Evolutionary conservation across 305 asterid genomes (phyloP).

Genomic region (Rubia tinctorum): DNA sequence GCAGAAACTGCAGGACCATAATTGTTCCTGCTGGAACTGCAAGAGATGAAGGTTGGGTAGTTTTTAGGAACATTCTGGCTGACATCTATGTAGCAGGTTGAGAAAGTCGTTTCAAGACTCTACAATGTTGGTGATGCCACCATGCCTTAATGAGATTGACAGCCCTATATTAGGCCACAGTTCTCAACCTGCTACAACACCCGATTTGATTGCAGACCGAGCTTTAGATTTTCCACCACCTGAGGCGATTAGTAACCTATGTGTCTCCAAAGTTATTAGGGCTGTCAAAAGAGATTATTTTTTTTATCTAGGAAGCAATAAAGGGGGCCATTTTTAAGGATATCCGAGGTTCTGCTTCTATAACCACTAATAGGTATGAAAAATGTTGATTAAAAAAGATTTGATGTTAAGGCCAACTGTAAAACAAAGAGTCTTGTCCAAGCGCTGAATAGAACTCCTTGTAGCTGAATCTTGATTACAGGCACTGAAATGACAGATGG

Average conservation of each 20-base stretch:
- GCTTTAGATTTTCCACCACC: constrained; percentile 66
- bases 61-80: constrained; percentile 84
- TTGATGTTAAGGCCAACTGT: too few relatives aligned
- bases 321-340: constrained; percentile 90
- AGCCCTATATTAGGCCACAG: constrained; percentile 87
- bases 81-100: constrained; percentile 86
- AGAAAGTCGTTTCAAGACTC: too few relatives aligned
- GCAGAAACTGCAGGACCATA: constrained; percentile 95
- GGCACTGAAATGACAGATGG: too few relatives aligned
- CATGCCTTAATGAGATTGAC: too few relatives aligned
- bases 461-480: too few relatives aligned
- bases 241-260: constrained; percentile 32
- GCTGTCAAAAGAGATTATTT: constrained; percentile 92
- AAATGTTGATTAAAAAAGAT: too few relatives aligned
- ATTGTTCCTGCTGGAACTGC: constrained; percentile 93
- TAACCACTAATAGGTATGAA: background rate
- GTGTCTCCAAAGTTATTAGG: constrained; percentile 73
- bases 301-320: constrained; percentile 87
- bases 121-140: constrained; percentile 80
- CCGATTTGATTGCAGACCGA: constrained; percentile 63
- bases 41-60: constrained; percentile 91
- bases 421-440: too few relatives aligned
- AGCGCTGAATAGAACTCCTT: too few relatives aligned
- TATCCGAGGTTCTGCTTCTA: constrained; percentile 68
- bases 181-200: constrained; percentile 56